Percentiles rank a stretch among this genome's conserved stretches.
These are phyloP conservation scores for Dictyostelium intermedium DNA, from an alignment of 78 protist genomes.

Conservation along the genomic window DNA sequence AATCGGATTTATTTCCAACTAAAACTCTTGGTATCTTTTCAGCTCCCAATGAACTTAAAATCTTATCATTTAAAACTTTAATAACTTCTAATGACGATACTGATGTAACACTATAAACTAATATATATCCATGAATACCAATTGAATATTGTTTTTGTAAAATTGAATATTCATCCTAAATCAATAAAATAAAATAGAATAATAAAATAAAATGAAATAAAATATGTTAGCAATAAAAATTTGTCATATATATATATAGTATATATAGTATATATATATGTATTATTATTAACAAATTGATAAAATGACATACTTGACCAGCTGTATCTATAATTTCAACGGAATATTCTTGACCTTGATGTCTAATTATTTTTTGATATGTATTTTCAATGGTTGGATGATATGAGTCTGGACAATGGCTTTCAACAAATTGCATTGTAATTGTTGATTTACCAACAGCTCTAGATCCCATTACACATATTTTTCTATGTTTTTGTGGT, in stretches of 20 bases:
- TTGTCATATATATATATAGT: too few relatives aligned
- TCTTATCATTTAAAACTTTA: conserved; percentile 84
- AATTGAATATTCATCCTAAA: conserved; percentile 89
- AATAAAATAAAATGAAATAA: not conserved
- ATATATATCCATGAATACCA: conserved; percentile 91
- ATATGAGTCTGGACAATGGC: conserved; percentile 80
- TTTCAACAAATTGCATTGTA: conserved; percentile 84
- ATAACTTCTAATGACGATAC: conserved; percentile 72
- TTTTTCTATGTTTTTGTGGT: conserved; percentile 68
- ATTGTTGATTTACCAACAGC: conserved; percentile 89
- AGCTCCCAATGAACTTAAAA: conserved; percentile 83
- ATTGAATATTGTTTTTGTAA: conserved; percentile 76
- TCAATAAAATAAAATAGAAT: too few relatives aligned
- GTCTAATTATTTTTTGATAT: conserved; percentile 65
- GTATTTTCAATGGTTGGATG: conserved; percentile 90
- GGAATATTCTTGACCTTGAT: conserved; percentile 30
- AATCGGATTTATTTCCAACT: conserved; percentile 88
- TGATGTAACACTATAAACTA: conserved; percentile 88
- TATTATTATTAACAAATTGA: not conserved
- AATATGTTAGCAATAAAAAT: not conserved
- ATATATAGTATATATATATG: too few relatives aligned
- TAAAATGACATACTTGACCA: conserved; percentile 65
- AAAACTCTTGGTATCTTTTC: conserved; percentile 83
- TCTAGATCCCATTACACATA: conserved; percentile 83
- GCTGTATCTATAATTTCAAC: conserved; percentile 88